Percentiles rank a stretch among this genome's conserved stretches.
Evolutionary conservation across 345 rosid species (phyloP).

Genomic region (Boechera divaricarpa): DNA sequence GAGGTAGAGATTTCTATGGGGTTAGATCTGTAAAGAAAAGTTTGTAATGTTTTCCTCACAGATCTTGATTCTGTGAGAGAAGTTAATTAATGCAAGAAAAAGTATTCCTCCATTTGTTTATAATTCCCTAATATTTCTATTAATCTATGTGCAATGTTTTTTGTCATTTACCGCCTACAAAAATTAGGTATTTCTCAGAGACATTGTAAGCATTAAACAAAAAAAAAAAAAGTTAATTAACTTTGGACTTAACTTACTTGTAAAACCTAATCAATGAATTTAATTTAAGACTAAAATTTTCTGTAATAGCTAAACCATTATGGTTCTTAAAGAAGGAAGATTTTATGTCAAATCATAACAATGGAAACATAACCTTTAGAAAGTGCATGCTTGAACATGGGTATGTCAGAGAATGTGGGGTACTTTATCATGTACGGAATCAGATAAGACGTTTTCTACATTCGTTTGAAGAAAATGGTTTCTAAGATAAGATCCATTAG

Average conservation of each 20-base stretch:
- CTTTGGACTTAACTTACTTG: not conserved
- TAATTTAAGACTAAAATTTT: not conserved
- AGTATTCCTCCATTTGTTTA: slow-evolving; percentile 13
- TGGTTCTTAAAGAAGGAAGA: slow-evolving; percentile 20
- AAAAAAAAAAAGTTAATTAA: not conserved
- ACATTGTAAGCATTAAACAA: not conserved
- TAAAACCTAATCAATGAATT: not conserved
- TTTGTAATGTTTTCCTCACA: slow-evolving; percentile 67
- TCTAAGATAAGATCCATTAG: not conserved
- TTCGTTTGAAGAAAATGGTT: slow-evolving; percentile 20
- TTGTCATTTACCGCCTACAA: slow-evolving; percentile 26
- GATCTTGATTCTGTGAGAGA: slow-evolving; percentile 63
- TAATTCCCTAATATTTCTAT: not conserved
- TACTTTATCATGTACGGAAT: slow-evolving; percentile 55
- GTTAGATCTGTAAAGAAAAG: slow-evolving; percentile 51
- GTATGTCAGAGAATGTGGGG: slow-evolving; percentile 71
- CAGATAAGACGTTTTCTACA: slow-evolving; percentile 25
- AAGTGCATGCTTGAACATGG: slow-evolving; percentile 48
- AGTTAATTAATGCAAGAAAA: slow-evolving; percentile 45
- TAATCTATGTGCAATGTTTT: slow-evolving; percentile 18
- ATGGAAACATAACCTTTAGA: slow-evolving; percentile 34
- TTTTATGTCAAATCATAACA: slow-evolving; percentile 31
- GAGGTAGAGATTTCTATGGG: slow-evolving; percentile 39
- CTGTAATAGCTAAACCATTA: slow-evolving; percentile 20
- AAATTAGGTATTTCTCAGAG: not conserved